Conservation (phyloP, 1,139 yeast genomes). For the Yamadazyma spencermartinsiae region DNA sequence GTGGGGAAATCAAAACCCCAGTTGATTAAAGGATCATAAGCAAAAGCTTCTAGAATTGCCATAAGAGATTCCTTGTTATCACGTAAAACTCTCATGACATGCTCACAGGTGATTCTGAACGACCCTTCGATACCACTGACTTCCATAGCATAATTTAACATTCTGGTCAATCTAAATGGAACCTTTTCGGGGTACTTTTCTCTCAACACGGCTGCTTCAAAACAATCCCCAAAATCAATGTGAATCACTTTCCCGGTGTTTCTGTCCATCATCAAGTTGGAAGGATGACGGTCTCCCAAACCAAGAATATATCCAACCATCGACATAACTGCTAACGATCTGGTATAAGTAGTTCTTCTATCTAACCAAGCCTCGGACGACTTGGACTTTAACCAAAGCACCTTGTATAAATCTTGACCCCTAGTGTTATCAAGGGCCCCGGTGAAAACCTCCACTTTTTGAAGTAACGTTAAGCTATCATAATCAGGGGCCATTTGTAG, state of each 20-base stretch:
- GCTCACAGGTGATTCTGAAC: constrained; percentile 93
- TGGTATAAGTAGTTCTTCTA: constrained; percentile 91
- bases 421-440: constrained; percentile 94
- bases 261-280: constrained; percentile 92
- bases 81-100: constrained; percentile 91
- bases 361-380: constrained; percentile 98
- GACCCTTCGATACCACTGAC: constrained; percentile 98
- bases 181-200: constrained; percentile 98
- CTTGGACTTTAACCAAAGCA: constrained; percentile 92
- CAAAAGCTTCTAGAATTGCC: constrained; percentile 98
- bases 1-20: constrained; percentile 98
- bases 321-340: constrained; percentile 97
- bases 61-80: constrained; percentile 93
- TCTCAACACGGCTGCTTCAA: constrained; percentile 94
- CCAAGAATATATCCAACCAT: constrained; percentile 98
- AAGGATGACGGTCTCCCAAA: constrained; percentile 96
- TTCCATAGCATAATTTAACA: constrained; percentile 98
- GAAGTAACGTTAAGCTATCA: constrained; percentile 82
- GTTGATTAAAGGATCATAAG: constrained; percentile 95
- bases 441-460: constrained; percentile 94
- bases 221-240: constrained; percentile 98
- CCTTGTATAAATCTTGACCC: constrained; percentile 95
- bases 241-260: constrained; percentile 94
- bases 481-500: constrained; percentile 98
- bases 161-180: constrained; percentile 93